phyloP scores from a whole-genome alignment of 108 stramenopile species.

The Stephanodiscus minutulus region DNA sequence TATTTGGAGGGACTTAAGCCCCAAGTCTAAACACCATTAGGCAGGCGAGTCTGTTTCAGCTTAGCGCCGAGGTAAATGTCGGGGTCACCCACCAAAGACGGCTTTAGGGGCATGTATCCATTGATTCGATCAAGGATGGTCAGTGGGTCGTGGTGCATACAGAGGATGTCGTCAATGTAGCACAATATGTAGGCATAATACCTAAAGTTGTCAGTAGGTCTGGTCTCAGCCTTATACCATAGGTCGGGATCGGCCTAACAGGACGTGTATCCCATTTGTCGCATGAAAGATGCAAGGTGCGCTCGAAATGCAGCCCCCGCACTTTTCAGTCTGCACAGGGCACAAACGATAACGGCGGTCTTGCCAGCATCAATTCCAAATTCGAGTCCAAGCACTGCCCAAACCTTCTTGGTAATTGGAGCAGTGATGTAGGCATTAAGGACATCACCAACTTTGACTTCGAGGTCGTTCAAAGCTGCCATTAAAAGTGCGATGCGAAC shows the following conservation, averaged over 20 bases:
- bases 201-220: background rate
- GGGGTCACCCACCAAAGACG: conserved; percentile 22
- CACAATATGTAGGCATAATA: conserved; percentile 40
- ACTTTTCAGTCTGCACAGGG: conserved; percentile 41
- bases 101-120: conserved; percentile 15
- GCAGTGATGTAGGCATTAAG: conserved; percentile 46
- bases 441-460: conserved; percentile 18
- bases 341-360: conserved; percentile 24
- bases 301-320: conserved; percentile 14
- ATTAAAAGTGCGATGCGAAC: conserved; percentile 41
- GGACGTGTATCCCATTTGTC: conserved; percentile 23
- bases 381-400: conserved; percentile 33
- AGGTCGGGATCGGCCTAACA: conserved; percentile 26
- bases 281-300: conserved; percentile 21
- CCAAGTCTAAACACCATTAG: conserved; percentile 33
- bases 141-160: too few relatives aligned
- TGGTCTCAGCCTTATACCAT: conserved; percentile 18
- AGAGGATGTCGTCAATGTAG: background rate
- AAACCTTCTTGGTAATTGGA: conserved; percentile 36
- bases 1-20: conserved; percentile 25
- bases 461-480: conserved; percentile 47
- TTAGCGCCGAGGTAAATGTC: conserved; percentile 45
- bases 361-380: conserved; percentile 27
- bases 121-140: background rate
- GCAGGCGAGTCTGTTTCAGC: background rate